Conservation (phyloP, 768 basidiomycete species). For the Boletus huronensis region DNA sequence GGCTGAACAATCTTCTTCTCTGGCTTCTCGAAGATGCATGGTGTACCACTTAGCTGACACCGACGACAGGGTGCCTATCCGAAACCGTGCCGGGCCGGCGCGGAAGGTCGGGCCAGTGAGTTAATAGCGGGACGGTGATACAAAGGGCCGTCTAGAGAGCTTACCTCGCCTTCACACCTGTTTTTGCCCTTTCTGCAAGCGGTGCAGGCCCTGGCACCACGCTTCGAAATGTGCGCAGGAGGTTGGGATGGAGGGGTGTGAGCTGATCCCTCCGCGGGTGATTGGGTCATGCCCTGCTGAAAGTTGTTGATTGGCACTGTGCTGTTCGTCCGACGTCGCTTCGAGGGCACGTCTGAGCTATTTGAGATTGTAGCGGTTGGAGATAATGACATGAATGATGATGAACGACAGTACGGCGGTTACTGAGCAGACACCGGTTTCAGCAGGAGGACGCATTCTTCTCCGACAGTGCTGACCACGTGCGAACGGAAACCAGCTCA, state of each 20-base stretch:
- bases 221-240: slow-evolving; percentile 74
- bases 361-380: slow-evolving; percentile 57
- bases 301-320: slow-evolving; percentile 13
- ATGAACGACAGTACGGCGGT: slow-evolving; percentile 9
- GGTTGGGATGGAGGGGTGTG: slow-evolving; percentile 28
- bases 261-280: slow-evolving; percentile 33
- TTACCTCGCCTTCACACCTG: slow-evolving; percentile 88
- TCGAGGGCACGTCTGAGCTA: slow-evolving; percentile 50
- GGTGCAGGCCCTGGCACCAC: slow-evolving; percentile 86
- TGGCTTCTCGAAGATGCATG: slow-evolving; percentile 87
- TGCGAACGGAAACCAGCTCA: slow-evolving; percentile 10
- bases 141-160: slow-evolving; percentile 33
- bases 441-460: slow-evolving; percentile 6
- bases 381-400: slow-evolving; percentile 74
- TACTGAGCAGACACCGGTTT: slow-evolving; percentile 14
- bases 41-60: slow-evolving; percentile 76
- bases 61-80: slow-evolving; percentile 84
- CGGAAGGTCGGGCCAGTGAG: slow-evolving; percentile 68
- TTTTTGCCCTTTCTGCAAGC: slow-evolving; percentile 91
- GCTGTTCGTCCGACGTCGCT: slow-evolving; percentile 53
- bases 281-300: slow-evolving; percentile 33
- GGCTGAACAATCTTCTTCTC: slow-evolving; percentile 74
- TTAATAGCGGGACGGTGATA: slow-evolving; percentile 40
- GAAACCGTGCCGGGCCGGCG: slow-evolving; percentile 63
- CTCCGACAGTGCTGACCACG: slow-evolving; percentile 14